Evolutionary conservation across 2,329 filamentous ascomycete species (phyloP), one percentile per base, ranked within the genome.

Genomic region (Aspergillus uvarum): DNA sequence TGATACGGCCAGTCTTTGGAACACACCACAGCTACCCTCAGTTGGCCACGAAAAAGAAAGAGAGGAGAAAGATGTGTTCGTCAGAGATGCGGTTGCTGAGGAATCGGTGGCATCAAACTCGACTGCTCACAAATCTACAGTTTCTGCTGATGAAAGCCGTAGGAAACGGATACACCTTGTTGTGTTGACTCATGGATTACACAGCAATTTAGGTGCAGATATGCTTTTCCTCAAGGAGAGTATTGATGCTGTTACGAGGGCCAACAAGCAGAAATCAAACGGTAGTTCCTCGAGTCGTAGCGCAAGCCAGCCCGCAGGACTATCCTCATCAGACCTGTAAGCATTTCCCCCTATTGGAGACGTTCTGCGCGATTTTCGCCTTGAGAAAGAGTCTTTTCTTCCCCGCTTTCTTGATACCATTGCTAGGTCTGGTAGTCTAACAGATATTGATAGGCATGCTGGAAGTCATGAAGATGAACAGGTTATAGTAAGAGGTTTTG

Each of bases 161-260:
- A 72, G 59, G 64, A 72, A 75, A 48, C 82, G 87, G 65, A 82
- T 99, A 2, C 95, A 99, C 73, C 80, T 99, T 47, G 95, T 99
- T 24, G 83, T 99, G 35, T 78, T 99, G 53, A 98, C 95, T 0
- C 95, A 99, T 78, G 95, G 95, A 0, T 77, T 99, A 64, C 95
- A 99, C 75, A 96, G 94, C 76, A 99, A 99, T 74, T 82, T 97
- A 12, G 92, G 95, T 5, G 90, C 92, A 22, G 95, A 99, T 74
- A 96, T 99, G 95, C 81, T 99, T 21, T 99, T 91, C 72, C 79
- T 99, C 74, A 99, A 99, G 72, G 95, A 99, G 77, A 96, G 92
- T 75, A 98, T 99, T 63, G 95, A 99, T 77, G 87, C 87, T 29
- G 88, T 91, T 2, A 89, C 89, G 4, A 88, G 82, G 68, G 87